Percentiles rank a stretch among this genome's conserved stretches.
Evolutionary conservation across 2,329 filamentous ascomycete genomes (phyloP).

Genomic region (Acephala macrosclerotiorum): DNA sequence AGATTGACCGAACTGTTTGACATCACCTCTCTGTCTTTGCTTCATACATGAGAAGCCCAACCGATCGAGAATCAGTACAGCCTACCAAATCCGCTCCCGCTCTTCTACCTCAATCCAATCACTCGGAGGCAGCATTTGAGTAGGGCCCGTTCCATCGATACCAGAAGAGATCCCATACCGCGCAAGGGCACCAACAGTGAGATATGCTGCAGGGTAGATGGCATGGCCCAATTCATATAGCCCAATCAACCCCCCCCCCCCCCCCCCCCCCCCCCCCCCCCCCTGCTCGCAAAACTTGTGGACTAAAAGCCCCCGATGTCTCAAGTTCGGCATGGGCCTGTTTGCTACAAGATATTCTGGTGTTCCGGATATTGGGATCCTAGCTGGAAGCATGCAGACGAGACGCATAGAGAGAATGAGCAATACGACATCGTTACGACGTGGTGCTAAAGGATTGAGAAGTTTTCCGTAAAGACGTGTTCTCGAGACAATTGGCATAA

Average conservation of each 20-base stretch:
- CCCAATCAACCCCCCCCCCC: not conserved
- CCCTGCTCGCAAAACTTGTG: not conserved
- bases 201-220: slow-evolving; percentile 8
- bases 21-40: not conserved
- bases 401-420: not conserved
- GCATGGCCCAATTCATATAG: slow-evolving; percentile 10
- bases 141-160: not conserved
- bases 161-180: slow-evolving; percentile 9
- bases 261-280: not conserved
- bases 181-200: not conserved
- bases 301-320: not conserved
- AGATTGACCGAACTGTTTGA: slow-evolving; percentile 20
- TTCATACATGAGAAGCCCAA: not conserved
- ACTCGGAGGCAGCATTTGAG: not conserved
- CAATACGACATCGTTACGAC: not conserved
- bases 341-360: not conserved
- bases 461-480: not conserved
- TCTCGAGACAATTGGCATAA: not conserved
- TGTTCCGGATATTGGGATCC: not conserved
- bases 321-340: not conserved
- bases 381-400: not conserved
- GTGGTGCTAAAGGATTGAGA: not conserved
- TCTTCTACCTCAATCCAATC: slow-evolving; percentile 15
- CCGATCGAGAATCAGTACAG: slow-evolving; percentile 18
- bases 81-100: slow-evolving; percentile 21